Percentiles rank a stretch among this genome's conserved stretches.
Conservation (phyloP, 1,284 basidiomycete species). For the Boletellus sp. region DNA sequence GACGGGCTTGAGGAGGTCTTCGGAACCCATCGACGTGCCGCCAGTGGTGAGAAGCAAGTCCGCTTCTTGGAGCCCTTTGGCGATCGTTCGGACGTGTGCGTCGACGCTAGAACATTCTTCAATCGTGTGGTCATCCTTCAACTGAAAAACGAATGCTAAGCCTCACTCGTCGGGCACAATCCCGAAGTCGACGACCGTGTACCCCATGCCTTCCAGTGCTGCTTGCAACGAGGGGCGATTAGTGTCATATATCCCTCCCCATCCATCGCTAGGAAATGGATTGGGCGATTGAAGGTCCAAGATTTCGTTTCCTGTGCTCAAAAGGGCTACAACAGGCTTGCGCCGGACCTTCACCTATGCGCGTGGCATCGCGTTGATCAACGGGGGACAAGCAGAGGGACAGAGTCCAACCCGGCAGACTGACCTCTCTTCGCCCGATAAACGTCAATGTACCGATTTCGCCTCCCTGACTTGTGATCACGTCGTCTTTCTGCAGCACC, state of each 20-base stretch:
- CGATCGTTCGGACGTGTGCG: slow-evolving; percentile 58
- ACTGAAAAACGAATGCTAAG: neutral
- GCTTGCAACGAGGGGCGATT: slow-evolving; percentile 78
- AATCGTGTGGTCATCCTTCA: neutral
- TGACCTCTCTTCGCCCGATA: slow-evolving; percentile 68
- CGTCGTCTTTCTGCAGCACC: slow-evolving; percentile 61
- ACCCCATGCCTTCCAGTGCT: slow-evolving; percentile 69
- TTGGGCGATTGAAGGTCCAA: slow-evolving; percentile 55
- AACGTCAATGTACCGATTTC: slow-evolving; percentile 85
- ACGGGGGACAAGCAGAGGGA: neutral
- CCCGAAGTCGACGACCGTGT: slow-evolving; percentile 76
- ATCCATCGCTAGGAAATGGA: slow-evolving; percentile 40
- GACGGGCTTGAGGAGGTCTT: slow-evolving; percentile 83
- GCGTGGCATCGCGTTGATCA: neutral
- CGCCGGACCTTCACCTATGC: slow-evolving; percentile 60
- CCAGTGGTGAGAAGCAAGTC: slow-evolving; percentile 84
- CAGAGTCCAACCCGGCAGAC: neutral
- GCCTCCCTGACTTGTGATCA: slow-evolving; percentile 67
- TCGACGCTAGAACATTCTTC: slow-evolving; percentile 43
- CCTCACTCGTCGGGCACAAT: slow-evolving; percentile 69
- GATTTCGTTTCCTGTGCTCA: slow-evolving; percentile 86
- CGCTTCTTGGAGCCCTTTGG: slow-evolving; percentile 54
- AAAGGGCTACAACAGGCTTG: slow-evolving; percentile 73
- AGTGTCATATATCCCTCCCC: slow-evolving; percentile 78
- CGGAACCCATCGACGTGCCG: slow-evolving; percentile 87